These are phyloP conservation scores for Taphrina pruni DNA, from an alignment of 1,139 yeast species.

Conservation along the genomic window DNA sequence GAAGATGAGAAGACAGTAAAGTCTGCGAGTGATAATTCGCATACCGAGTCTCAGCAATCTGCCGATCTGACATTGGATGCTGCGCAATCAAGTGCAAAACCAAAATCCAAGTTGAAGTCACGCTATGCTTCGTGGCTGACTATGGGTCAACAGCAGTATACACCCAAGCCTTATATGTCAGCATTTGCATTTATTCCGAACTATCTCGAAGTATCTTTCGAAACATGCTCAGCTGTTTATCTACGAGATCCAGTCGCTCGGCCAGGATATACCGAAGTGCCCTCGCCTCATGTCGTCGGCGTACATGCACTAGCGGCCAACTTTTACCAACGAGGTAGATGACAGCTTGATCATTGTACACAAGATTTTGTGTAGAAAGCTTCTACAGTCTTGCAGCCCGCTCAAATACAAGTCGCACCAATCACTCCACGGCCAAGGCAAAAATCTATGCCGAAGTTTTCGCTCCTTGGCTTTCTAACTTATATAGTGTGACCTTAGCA, in stretches of 20 bases:
- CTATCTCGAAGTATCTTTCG: slow-evolving; percentile 86
- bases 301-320: slow-evolving; percentile 94
- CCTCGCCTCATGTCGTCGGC: slow-evolving; percentile 82
- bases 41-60: neutral
- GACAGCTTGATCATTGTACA: neutral
- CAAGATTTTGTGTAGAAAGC: neutral
- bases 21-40: neutral
- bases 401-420: no score
- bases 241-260: slow-evolving; percentile 96
- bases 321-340: slow-evolving; percentile 75
- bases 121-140: slow-evolving; percentile 26
- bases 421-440: no score
- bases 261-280: slow-evolving; percentile 95
- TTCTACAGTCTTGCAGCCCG: no score
- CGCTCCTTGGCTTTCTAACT: no score
- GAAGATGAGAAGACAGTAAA: neutral
- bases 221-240: slow-evolving; percentile 93
- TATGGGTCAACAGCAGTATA: slow-evolving; percentile 61
- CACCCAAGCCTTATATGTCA: slow-evolving; percentile 92
- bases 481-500: no score
- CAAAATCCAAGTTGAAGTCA: neutral
- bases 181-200: slow-evolving; percentile 92
- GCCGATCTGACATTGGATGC: neutral
- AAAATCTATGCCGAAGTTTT: no score
- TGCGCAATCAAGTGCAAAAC: neutral